These are phyloP conservation scores for Floccularia luteovirens DNA, from an alignment of 768 basidiomycete species.

Conservation along the genomic window DNA sequence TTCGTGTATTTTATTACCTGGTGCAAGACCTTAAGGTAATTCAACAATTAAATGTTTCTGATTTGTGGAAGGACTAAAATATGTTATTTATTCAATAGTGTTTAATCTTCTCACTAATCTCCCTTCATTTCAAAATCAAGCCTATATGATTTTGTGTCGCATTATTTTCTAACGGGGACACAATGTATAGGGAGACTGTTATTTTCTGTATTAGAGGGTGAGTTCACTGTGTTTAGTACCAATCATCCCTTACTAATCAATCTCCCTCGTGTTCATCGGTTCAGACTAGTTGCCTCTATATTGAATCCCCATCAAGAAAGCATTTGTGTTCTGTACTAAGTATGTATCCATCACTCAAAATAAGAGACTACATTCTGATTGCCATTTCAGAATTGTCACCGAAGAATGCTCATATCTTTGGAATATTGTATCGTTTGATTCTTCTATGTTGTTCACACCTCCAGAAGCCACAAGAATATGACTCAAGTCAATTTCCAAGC, in stretches of 20 bases:
- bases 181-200: constrained; percentile 9
- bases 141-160: constrained; percentile 55
- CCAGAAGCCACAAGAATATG: too few species aligned
- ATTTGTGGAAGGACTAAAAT: constrained; percentile 1
- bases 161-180: constrained; percentile 7
- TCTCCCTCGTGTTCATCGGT: not conserved
- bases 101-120: constrained; percentile 96
- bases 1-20: constrained; percentile 97
- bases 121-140: constrained; percentile 99
- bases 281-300: too few species aligned
- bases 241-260: not conserved
- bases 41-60: constrained; percentile 13
- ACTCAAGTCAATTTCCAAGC: too few species aligned
- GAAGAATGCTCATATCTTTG: too few species aligned
- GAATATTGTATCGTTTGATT: too few species aligned
- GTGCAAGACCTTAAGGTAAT: constrained; percentile 92
- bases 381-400: too few species aligned
- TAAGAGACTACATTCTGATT: too few species aligned
- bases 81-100: constrained; percentile 45
- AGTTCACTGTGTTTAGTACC: not conserved
- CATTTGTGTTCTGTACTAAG: not conserved
- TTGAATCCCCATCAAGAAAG: not conserved
- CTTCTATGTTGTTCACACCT: too few species aligned
- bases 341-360: not conserved
- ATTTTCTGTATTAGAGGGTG: constrained; percentile 4